Evolutionary conservation across 257 asterid genomes (phyloP), one percentile per base, ranked within the genome.

Genomic region (Parsonsia alboflavescens): DNA sequence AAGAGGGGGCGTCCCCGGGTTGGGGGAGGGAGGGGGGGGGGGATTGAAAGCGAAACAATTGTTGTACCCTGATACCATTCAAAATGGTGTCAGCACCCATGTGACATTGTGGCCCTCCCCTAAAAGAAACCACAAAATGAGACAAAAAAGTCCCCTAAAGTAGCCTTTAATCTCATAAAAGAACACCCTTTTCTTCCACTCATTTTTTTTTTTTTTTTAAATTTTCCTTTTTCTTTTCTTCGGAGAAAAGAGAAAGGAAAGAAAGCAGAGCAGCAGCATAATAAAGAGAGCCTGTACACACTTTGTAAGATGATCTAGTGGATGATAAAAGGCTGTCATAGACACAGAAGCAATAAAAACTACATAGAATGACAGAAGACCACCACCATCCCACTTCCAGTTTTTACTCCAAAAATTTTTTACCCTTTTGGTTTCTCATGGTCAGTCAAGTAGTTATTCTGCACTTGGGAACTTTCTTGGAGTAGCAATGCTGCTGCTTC

Each of bases 141-240:
- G 84, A 84, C 83, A 81, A 84, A 80, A 77, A 76, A 53, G 75
- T 68, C 84, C 82, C 82, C 77, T 72, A 83, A 84, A 80, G 83
- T 70, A 44, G 49, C 85, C 81, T 83, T 84, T 75, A 79, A 78
- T 80, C 57, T 36, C 85, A 84, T 70, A 78, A 78, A 81, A 74
- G 82, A 76, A 52, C 75, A 53, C 70, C 72, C 73, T 61, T 78
- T 76, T 71, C 83, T 73, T 75, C 72, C 42, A 16, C 50, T 19
- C 77, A 36, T 30, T 28, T 39, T 71, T 52, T 0, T 42, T 58
- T 3, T 3, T 33, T 28, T 21, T 46, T 63, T 22, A 9, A n/a
- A n/a, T n/a, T n/a, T n/a, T n/a, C n/a, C n/a, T n/a, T 24, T 49
- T 7, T 5, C 3, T 19, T 36, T 54, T 6, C 7, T n/a, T 3